Evolutionary conservation across 108 stramenopile genomes (phyloP).

Genomic region (Skeletonema grethae): DNA sequence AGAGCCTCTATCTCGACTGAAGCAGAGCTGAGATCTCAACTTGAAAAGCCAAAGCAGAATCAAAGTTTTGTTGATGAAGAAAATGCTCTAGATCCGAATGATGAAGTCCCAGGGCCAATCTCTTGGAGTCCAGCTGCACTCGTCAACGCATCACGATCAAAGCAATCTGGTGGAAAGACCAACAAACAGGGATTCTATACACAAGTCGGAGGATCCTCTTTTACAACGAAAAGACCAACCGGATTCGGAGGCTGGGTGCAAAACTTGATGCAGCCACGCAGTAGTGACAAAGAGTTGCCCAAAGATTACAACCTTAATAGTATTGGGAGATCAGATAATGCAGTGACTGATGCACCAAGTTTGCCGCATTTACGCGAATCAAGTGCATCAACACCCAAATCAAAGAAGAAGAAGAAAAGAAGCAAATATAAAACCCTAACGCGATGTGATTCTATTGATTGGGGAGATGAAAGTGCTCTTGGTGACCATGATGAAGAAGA

Average conservation of each 20-base stretch:
- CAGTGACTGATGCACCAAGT: not conserved
- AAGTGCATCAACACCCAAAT: not conserved
- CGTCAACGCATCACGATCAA: conserved; percentile 23
- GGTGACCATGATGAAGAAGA: conserved; percentile 10
- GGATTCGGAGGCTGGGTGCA: conserved; percentile 8
- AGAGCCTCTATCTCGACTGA: not conserved
- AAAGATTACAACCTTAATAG: conserved; percentile 31
- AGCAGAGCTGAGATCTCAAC: conserved; percentile 1
- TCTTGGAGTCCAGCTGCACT: conserved; percentile 41
- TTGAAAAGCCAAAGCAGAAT: not conserved
- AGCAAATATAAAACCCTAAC: not conserved
- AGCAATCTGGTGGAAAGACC: conserved; percentile 21
- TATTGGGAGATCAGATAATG: conserved; percentile 10
- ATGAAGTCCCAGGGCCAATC: conserved; percentile 16
- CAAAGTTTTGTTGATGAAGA: conserved; percentile 6
- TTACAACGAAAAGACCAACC: not conserved
- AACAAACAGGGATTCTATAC: conserved; percentile 38
- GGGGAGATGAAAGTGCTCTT: conserved; percentile 41
- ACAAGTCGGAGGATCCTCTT: not conserved
- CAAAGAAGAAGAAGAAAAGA: conserved; percentile 6
- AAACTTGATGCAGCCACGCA: conserved; percentile 9
- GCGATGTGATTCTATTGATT: conserved; percentile 27
- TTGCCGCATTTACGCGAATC: not conserved
- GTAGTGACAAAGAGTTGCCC: conserved; percentile 2
- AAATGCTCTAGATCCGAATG: conserved; percentile 25